Percentiles rank a stretch among this genome's conserved stretches.
phyloP scores from a whole-genome alignment of 352 stramenopile species.

The Globisporangium iwayamae region DNA sequence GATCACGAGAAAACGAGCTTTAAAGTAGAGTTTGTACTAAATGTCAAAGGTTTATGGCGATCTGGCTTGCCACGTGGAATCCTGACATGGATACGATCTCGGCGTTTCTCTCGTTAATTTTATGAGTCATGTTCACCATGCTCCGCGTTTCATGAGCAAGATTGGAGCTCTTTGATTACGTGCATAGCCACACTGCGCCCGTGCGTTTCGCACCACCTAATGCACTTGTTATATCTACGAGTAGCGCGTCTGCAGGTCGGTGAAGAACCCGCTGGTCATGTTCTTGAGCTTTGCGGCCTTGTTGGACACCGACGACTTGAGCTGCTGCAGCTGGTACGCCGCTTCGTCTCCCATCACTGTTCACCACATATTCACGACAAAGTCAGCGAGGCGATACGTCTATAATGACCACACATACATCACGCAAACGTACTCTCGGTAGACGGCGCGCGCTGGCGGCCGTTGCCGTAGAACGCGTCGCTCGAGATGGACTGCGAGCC shows the following conservation, averaged over 20 bases:
- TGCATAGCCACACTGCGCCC: not conserved
- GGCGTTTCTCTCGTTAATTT: not conserved
- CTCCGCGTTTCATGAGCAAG: not conserved
- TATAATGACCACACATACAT: not conserved
- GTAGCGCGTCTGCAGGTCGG: constrained; percentile 81
- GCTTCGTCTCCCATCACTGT: constrained; percentile 69
- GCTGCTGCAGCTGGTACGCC: constrained; percentile 79
- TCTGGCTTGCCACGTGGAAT: constrained; percentile 9
- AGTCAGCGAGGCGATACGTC: not conserved
- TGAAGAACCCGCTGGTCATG: constrained; percentile 89
- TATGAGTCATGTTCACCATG: not conserved
- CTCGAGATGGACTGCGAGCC: constrained; percentile 84
- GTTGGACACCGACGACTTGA: constrained; percentile 81
- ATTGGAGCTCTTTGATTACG: not conserved
- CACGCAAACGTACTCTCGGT: constrained; percentile 42
- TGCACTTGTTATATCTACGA: constrained; percentile 20
- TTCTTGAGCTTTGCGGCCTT: constrained; percentile 87
- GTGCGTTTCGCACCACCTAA: too few species aligned
- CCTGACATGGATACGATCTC: constrained; percentile 1
- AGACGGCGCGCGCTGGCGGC: constrained; percentile 54
- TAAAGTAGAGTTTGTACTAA: not conserved
- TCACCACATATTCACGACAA: not conserved
- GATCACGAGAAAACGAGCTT: not conserved
- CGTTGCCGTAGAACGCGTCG: constrained; percentile 80
- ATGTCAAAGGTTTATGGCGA: not conserved